Evolutionary conservation across 169 alveolate genomes (phyloP).

Genomic region (Eimeria zaria): DNA sequence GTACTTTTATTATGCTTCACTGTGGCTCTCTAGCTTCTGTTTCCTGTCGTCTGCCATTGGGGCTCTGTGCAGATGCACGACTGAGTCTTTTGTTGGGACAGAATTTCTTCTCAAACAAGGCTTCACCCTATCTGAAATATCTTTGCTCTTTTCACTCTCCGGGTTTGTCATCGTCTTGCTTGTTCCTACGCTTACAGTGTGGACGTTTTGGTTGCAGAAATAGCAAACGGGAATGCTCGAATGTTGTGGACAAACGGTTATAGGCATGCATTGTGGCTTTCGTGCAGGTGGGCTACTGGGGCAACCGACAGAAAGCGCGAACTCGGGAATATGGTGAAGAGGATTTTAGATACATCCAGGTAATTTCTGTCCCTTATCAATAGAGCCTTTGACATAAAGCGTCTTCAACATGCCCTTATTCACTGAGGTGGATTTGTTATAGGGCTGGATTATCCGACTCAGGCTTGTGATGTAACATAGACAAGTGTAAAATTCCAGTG

Average conservation of each 20-base stretch:
- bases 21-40: neutral
- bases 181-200: neutral
- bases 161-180: conserved; percentile 26
- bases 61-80: conserved; percentile 76
- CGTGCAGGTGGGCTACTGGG: conserved; percentile 83
- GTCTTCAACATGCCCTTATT: neutral
- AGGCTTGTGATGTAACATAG: neutral
- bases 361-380: neutral
- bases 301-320: conserved; percentile 55
- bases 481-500: neutral
- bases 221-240: neutral
- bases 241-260: neutral
- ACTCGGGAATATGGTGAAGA: conserved; percentile 69
- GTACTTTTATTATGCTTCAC: neutral
- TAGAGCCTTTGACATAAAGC: neutral
- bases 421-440: neutral
- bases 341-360: conserved; percentile 76
- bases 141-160: conserved; percentile 47
- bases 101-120: conserved; percentile 58
- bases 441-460: neutral
- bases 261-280: neutral
- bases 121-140: conserved; percentile 37
- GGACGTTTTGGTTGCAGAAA: no score
- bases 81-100: conserved; percentile 75
- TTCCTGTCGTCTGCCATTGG: neutral